Percentiles rank a stretch among this genome's conserved stretches.
phyloP scores from a whole-genome alignment of 352 stramenopile genomes.

The Pythium sukuiense region DNA sequence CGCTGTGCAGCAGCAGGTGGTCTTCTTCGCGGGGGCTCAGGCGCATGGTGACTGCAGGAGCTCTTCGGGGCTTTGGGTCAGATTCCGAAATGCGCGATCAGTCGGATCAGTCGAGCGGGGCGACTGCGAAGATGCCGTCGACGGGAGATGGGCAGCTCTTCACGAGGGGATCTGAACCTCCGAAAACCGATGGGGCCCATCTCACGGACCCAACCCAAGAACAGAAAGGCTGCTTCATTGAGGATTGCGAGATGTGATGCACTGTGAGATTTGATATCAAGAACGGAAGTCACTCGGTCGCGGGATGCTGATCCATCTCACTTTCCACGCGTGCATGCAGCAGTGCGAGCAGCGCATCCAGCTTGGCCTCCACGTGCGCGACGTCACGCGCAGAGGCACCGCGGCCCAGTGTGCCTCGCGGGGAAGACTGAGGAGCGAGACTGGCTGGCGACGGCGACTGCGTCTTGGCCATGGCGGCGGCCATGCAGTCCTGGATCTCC shows the following conservation, averaged over 20 bases:
- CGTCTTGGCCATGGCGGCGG: background rate
- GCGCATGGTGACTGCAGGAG: constrained; percentile 38
- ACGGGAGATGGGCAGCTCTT: background rate
- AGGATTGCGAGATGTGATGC: background rate
- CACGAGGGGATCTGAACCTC: background rate
- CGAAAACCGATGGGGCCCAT: constrained; percentile 9
- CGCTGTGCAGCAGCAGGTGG: constrained; percentile 78
- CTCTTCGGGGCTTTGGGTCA: background rate
- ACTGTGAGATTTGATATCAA: background rate
- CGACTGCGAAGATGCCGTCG: background rate
- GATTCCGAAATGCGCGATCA: constrained; percentile 3
- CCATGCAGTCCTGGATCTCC: constrained; percentile 8
- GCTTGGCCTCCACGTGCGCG: constrained; percentile 17
- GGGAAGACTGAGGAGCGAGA: background rate
- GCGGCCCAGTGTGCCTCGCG: background rate
- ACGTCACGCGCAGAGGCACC: constrained; percentile 13
- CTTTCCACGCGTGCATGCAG: background rate
- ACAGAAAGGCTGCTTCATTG: background rate
- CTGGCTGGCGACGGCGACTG: background rate
- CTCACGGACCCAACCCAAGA: background rate
- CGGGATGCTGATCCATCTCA: background rate
- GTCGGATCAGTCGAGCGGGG: background rate
- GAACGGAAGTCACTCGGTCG: background rate
- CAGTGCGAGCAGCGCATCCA: constrained; percentile 15
- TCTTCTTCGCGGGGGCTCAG: constrained; percentile 74